Percentiles rank a stretch among this genome's conserved stretches.
These are phyloP conservation scores for Aureobasidium sp. DNA, from an alignment of 2,329 filamentous ascomycete species.

Conservation along the genomic window DNA sequence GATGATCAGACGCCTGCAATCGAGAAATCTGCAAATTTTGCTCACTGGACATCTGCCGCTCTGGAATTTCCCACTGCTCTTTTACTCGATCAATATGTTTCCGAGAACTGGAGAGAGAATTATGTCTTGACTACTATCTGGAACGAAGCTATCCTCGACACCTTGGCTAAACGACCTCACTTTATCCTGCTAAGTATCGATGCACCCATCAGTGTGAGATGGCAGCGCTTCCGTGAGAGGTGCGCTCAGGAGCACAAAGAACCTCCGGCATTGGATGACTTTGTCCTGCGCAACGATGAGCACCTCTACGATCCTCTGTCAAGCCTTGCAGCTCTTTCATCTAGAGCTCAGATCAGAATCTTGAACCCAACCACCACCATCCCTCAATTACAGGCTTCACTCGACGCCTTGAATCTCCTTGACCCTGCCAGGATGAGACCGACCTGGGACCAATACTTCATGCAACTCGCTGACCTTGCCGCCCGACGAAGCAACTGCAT, in stretches of 20 bases:
- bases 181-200: slow-evolving; percentile 90
- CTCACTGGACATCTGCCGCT: slow-evolving; percentile 16
- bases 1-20: slow-evolving; percentile 31
- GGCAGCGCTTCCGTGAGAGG: slow-evolving; percentile 63
- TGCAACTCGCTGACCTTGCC: slow-evolving; percentile 88
- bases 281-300: slow-evolving; percentile 57
- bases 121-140: slow-evolving; percentile 84
- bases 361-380: slow-evolving; percentile 75
- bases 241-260: slow-evolving; percentile 41
- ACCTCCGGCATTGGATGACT: slow-evolving; percentile 49
- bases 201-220: slow-evolving; percentile 76
- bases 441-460: slow-evolving; percentile 96
- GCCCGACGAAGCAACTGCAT: slow-evolving; percentile 93
- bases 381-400: slow-evolving; percentile 60
- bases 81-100: slow-evolving; percentile 74
- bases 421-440: slow-evolving; percentile 75
- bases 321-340: slow-evolving; percentile 62
- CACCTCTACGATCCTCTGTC: slow-evolving; percentile 57
- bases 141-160: slow-evolving; percentile 63
- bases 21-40: slow-evolving; percentile 35
- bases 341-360: slow-evolving; percentile 73
- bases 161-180: slow-evolving; percentile 72
- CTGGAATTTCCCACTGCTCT: slow-evolving; percentile 52
- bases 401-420: slow-evolving; percentile 67
- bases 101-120: slow-evolving; percentile 68